phyloP scores from a whole-genome alignment of 2,329 filamentous ascomycete species.

The Daldinia sp. region DNA sequence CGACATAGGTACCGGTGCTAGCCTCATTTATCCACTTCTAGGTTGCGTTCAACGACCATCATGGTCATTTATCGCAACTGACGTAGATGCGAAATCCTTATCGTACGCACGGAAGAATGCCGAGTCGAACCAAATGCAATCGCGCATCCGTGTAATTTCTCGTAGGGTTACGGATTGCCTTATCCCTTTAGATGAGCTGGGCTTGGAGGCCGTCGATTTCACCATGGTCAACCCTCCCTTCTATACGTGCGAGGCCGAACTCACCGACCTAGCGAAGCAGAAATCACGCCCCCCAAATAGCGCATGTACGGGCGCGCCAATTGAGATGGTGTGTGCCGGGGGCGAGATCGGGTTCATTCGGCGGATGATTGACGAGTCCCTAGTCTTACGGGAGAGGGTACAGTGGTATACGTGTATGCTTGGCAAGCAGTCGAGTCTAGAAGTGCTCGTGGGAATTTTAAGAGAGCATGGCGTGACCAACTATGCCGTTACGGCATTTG shows the following conservation, averaged over 20 bases:
- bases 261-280: conserved; percentile 67
- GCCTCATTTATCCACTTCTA: conserved; percentile 88
- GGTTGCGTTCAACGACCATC: conserved; percentile 70
- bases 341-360: conserved; percentile 80
- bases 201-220: conserved; percentile 71
- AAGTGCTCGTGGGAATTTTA: conserved; percentile 67
- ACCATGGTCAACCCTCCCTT: conserved; percentile 96
- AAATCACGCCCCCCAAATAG: conserved; percentile 76
- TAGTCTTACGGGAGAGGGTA: conserved; percentile 65
- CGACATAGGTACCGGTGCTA: conserved; percentile 90
- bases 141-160: conserved; percentile 70
- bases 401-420: conserved; percentile 94
- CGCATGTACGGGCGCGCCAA: conserved; percentile 76
- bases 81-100: conserved; percentile 78
- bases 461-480: conserved; percentile 70
- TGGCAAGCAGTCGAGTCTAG: conserved; percentile 77
- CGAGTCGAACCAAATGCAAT: conserved; percentile 67
- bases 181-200: conserved; percentile 68
- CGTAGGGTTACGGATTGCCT: conserved; percentile 62
- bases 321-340: conserved; percentile 86
- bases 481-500: conserved; percentile 81
- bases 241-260: conserved; percentile 77
- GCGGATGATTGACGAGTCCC: conserved; percentile 75
- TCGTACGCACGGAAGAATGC: conserved; percentile 73
- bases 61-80: conserved; percentile 81